Percentiles rank a stretch among this genome's conserved stretches.
Evolutionary conservation across 2,329 filamentous ascomycete genomes (phyloP).

Genomic region (Cercospora brassicicola): DNA sequence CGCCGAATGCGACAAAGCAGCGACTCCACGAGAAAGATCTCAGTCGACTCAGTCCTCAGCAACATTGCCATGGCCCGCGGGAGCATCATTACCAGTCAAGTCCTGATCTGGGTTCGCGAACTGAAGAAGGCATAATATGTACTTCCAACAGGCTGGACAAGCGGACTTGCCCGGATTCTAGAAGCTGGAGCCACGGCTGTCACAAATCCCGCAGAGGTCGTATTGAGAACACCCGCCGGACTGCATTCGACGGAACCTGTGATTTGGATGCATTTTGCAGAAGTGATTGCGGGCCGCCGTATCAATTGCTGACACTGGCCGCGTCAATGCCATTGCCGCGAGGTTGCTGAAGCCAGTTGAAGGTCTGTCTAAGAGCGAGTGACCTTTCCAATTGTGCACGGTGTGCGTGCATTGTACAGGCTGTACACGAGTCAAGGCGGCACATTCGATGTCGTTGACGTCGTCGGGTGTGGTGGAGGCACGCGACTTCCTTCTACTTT

Average conservation of each 20-base stretch:
- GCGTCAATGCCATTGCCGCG: no score
- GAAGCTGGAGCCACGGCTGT: not conserved
- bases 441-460: not conserved
- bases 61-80: not conserved
- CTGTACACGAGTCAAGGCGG: not conserved
- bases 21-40: not conserved
- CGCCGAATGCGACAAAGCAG: not conserved
- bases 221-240: not conserved
- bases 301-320: no score
- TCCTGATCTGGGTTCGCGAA: not conserved
- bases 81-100: not conserved
- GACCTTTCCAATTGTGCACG: not conserved
- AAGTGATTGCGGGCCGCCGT: not conserved
- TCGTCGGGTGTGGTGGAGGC: not conserved
- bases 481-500: not conserved
- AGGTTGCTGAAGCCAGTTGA: no score
- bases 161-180: not conserved
- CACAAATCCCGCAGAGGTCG: not conserved
- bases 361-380: no score
- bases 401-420: not conserved
- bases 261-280: not conserved
- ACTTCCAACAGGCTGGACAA: not conserved
- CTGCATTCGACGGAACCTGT: not conserved
- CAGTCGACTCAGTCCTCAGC: not conserved
- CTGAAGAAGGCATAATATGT: not conserved